Percentiles rank a stretch among this genome's conserved stretches.
These are phyloP conservation scores for Boletus rufocinnamomeus DNA, from an alignment of 768 basidiomycete species.

Conservation along the genomic window DNA sequence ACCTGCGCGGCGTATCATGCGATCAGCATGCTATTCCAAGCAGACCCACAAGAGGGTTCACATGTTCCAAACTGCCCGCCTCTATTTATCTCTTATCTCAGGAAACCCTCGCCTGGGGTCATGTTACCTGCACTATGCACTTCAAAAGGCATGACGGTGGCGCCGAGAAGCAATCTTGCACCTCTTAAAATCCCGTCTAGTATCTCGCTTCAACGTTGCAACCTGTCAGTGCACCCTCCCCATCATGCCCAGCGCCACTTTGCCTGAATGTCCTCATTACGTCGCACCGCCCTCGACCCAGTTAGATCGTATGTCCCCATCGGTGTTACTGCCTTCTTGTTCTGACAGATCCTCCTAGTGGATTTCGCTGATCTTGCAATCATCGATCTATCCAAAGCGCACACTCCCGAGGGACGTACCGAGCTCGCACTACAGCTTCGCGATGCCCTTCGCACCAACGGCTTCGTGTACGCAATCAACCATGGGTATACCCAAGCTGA, in stretches of 20 bases:
- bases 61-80: not conserved
- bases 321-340: not conserved
- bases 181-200: not conserved
- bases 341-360: constrained; percentile 38
- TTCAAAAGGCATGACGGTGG: not conserved
- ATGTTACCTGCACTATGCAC: not conserved
- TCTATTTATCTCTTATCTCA: not conserved
- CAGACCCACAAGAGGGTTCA: not conserved
- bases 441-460: constrained; percentile 46
- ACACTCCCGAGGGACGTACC: constrained; percentile 42
- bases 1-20: not conserved
- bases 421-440: constrained; percentile 44
- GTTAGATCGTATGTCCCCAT: constrained; percentile 34
- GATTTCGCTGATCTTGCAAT: constrained; percentile 52
- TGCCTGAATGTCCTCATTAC: constrained; percentile 39
- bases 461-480: constrained; percentile 44
- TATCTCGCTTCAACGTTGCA: too few relatives aligned
- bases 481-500: constrained; percentile 42
- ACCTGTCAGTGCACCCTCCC: not conserved
- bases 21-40: not conserved
- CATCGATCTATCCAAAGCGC: constrained; percentile 49
- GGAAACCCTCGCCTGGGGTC: not conserved
- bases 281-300: constrained; percentile 34
- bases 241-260: constrained; percentile 33
- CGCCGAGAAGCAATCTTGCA: not conserved